These are phyloP conservation scores for Fusarium sp. DNA, from an alignment of 2,329 filamentous ascomycete genomes.

Conservation along the genomic window DNA sequence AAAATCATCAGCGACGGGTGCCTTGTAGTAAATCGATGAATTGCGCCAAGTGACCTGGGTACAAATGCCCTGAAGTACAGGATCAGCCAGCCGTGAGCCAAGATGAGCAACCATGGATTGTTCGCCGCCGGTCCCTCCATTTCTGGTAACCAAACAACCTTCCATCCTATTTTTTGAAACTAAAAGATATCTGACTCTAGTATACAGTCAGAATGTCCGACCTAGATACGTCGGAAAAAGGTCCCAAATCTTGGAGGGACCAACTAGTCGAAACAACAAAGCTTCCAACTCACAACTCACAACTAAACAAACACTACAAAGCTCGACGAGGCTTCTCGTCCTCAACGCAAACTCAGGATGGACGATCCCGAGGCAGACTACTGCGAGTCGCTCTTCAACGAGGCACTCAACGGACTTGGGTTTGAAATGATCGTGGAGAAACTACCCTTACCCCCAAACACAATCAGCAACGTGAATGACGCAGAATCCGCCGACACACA, in stretches of 20 bases:
- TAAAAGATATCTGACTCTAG: not conserved
- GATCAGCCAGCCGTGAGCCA: not conserved
- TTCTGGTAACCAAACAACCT: not conserved
- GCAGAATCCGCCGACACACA: constrained; percentile 22
- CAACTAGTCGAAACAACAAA: not conserved
- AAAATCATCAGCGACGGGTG: not conserved
- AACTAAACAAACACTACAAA: not conserved
- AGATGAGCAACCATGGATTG: not conserved
- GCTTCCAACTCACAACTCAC: not conserved
- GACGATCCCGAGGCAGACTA: not conserved
- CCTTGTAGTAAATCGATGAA: not conserved
- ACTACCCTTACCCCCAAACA: not conserved
- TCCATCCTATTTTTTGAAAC: too few relatives aligned
- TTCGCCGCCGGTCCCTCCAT: not conserved
- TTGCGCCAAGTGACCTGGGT: too few relatives aligned
- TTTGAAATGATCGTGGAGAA: not conserved
- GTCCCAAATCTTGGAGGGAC: too few relatives aligned
- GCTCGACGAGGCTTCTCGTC: not conserved
- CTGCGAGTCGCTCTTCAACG: not conserved
- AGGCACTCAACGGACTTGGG: not conserved
- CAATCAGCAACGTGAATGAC: constrained; percentile 8
- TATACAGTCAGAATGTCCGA: constrained; percentile 1
- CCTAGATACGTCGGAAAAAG: constrained; percentile 12
- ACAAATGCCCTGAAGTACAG: not conserved
- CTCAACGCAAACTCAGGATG: not conserved